phyloP scores from a whole-genome alignment of 176 grass and related monocot species.

The Carex scoparia region DNA sequence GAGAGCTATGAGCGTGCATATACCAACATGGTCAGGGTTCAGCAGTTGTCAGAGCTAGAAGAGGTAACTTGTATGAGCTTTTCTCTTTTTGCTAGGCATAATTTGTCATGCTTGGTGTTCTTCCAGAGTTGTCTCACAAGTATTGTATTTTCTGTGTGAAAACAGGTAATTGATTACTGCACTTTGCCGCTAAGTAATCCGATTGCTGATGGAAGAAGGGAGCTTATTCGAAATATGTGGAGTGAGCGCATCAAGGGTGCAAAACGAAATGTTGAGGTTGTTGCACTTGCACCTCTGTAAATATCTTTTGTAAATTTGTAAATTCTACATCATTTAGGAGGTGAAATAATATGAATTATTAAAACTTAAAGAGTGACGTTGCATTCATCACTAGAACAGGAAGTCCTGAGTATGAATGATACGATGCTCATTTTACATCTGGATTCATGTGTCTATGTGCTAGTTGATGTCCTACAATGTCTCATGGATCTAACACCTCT shows the following conservation, averaged over 20 bases:
- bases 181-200: slow-evolving; percentile 68
- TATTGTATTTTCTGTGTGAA: background rate
- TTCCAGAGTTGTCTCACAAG: background rate
- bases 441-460: background rate
- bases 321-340: background rate
- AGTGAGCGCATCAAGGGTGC: slow-evolving; percentile 93
- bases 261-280: slow-evolving; percentile 95
- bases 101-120: background rate
- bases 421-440: background rate
- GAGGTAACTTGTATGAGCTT: slow-evolving; percentile 43
- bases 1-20: slow-evolving; percentile 98
- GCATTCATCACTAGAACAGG: background rate
- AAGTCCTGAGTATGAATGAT: background rate
- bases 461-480: background rate
- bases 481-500: background rate
- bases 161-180: slow-evolving; percentile 95
- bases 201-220: slow-evolving; percentile 77
- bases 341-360: slow-evolving; percentile 2
- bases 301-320: background rate
- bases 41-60: slow-evolving; percentile 95
- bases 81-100: background rate
- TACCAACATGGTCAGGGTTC: slow-evolving; percentile 98
- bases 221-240: slow-evolving; percentile 99
- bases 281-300: slow-evolving; percentile 22
- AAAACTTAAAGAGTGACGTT: background rate